Conservation (phyloP, 257 asterid species). For the Solanum chiquidenum region DNA sequence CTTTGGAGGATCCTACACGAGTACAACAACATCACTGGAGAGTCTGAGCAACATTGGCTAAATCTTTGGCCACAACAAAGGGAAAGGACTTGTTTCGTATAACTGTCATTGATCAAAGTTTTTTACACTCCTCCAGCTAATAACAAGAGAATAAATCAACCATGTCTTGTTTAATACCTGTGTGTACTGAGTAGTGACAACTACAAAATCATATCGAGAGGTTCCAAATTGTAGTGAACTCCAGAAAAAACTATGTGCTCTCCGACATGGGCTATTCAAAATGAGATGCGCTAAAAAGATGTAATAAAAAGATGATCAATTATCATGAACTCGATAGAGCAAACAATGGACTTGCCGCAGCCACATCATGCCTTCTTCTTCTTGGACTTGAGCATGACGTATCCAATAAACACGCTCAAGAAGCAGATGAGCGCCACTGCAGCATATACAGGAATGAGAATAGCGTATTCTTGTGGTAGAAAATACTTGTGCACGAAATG, state of each 20-base stretch:
- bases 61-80: too few relatives aligned
- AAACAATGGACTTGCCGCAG: background rate
- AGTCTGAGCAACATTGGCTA: too few relatives aligned
- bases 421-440: constrained; percentile 57
- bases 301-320: background rate
- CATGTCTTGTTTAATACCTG: background rate
- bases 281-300: background rate
- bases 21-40: too few relatives aligned
- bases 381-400: constrained; percentile 77
- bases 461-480: constrained; percentile 81
- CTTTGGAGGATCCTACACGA: too few relatives aligned
- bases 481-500: constrained; percentile 93
- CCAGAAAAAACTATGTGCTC: background rate
- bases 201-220: background rate
- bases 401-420: constrained; percentile 62
- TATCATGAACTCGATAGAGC: background rate
- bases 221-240: background rate
- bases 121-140: background rate
- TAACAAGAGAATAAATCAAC: background rate
- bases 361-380: constrained; percentile 55
- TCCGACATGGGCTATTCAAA: background rate
- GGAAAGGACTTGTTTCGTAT: background rate
- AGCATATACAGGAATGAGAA: constrained; percentile 50
- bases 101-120: background rate
- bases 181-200: background rate